Evolutionary conservation across 2,329 filamentous ascomycete genomes (phyloP).

Genomic region (Trichoderma arundinaceum): DNA sequence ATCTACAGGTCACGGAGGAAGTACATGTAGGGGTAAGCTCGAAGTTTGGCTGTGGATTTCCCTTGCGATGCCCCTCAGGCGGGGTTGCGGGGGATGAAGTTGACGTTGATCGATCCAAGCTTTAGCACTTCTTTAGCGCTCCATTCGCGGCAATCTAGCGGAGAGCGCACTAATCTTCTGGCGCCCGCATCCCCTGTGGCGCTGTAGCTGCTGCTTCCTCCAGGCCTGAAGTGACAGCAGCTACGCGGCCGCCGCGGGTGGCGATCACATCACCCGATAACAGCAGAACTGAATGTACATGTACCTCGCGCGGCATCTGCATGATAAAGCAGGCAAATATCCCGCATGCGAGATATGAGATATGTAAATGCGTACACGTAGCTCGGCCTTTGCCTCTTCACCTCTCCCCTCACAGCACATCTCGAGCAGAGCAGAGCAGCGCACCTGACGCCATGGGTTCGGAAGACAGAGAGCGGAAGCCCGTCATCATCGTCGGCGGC

Average conservation of each 20-base stretch:
- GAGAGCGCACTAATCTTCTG: neutral
- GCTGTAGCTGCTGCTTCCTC: neutral
- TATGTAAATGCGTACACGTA: conserved; percentile 3
- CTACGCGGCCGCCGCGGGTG: neutral
- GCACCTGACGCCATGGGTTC: conserved; percentile 34
- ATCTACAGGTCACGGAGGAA: too few relatives aligned
- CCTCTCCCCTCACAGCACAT: neutral
- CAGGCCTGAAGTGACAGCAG: too few relatives aligned
- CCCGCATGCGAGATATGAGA: conserved; percentile 13
- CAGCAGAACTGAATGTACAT: conserved; percentile 5
- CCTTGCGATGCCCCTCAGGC: too few relatives aligned
- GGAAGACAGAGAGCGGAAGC: conserved; percentile 35
- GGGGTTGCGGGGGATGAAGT: too few relatives aligned
- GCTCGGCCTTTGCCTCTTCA: neutral
- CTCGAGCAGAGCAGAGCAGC: too few relatives aligned
- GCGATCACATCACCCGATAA: conserved; percentile 21
- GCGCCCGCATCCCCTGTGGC: neutral
- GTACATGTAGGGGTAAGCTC: too few relatives aligned
- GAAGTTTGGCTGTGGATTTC: too few relatives aligned
- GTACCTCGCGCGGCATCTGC: neutral
- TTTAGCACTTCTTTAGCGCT: neutral
- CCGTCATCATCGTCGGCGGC: conserved; percentile 61
- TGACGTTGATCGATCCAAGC: too few relatives aligned
- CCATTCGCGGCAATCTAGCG: neutral
- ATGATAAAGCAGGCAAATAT: conserved; percentile 27